A percentile compares a stretch with the other conserved stretches of the same genome.
Conservation (phyloP, 176 grass and related monocot genomes). For the Elymus sibiricus region DNA sequence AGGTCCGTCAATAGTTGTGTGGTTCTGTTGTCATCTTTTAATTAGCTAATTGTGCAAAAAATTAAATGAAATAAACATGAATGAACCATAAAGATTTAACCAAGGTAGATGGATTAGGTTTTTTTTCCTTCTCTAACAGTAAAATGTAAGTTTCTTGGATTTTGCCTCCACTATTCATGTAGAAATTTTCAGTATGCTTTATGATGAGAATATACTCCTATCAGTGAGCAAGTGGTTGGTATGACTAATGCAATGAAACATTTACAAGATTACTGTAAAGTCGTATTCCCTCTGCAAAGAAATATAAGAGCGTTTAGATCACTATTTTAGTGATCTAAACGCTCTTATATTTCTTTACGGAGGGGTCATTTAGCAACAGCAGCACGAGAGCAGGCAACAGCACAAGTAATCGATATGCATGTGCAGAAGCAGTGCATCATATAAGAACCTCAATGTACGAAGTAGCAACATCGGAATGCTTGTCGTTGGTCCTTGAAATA, state of each 20-base stretch:
- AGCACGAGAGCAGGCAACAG: neutral
- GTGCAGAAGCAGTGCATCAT: neutral
- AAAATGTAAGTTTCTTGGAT: neutral
- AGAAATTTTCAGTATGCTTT: neutral
- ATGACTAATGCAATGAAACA: neutral
- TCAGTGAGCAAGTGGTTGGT: neutral
- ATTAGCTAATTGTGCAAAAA: neutral
- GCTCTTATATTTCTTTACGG: too few species aligned
- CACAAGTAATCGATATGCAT: conserved; percentile 13
- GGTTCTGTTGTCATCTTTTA: neutral
- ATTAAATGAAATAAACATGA: neutral
- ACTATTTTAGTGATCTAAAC: too few species aligned
- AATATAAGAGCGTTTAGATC: too few species aligned
- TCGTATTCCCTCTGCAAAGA: too few species aligned
- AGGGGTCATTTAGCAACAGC: neutral
- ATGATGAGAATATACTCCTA: neutral
- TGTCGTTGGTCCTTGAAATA: conserved; percentile 72
- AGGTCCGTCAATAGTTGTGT: neutral
- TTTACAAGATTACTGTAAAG: neutral
- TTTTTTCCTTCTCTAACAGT: neutral
- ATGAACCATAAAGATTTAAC: neutral
- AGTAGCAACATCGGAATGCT: conserved; percentile 64
- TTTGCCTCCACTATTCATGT: neutral
- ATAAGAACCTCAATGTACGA: conserved; percentile 59
- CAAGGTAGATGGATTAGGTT: neutral